Base-by-base conservation (phyloP, 75 land plant species). In the Larix kaempferi region DNA sequence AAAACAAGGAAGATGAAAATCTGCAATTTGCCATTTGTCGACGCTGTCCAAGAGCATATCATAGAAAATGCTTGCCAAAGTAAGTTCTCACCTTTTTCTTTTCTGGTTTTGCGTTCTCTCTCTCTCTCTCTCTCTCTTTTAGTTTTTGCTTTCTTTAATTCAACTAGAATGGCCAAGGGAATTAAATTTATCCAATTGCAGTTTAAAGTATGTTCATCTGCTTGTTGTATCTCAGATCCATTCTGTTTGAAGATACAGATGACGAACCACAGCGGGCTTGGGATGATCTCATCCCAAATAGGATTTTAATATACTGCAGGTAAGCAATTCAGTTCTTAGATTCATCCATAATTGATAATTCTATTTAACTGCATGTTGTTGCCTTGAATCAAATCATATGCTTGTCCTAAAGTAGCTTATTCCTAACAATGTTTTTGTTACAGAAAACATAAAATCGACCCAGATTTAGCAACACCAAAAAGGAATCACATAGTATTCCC, bases 31-130 rank as follows among this genome's bases (percentile, higher is more conserved):
- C 91, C 13, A 78, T 88, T 6, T 96, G 99, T 67, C 80, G 99
- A 22, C 90, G 98, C 7, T 96, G 99, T 58, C 99, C 99, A 23
- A 79, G 39, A 67, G 83, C 98, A 75, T 96, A 91, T 83, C 99
- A 96, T 71, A 79, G 88, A 25, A 90, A 92, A 77, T 96, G 99
- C 80, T 81, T 96, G 77, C 94, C 97, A 54, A 82, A 82, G 98
- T 95, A 74, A 63, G 82, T 65, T 27, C 5, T 55, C n/a, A 8
- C n/a, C 2, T 59, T 59, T 59, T 19, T 60, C 11, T 2, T 21
- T 60, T 19, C 10, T 10, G 8, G 62, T 60, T 21, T 60, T 57
- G 59, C 59, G 1, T 29, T 49, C 7, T 16, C 23, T 3, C 62
- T 60, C 33, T 29, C 33, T 0, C 33, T 0, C 17, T 37, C 8